phyloP scores from a whole-genome alignment of 768 basidiomycete species.

The Russula lepida region DNA sequence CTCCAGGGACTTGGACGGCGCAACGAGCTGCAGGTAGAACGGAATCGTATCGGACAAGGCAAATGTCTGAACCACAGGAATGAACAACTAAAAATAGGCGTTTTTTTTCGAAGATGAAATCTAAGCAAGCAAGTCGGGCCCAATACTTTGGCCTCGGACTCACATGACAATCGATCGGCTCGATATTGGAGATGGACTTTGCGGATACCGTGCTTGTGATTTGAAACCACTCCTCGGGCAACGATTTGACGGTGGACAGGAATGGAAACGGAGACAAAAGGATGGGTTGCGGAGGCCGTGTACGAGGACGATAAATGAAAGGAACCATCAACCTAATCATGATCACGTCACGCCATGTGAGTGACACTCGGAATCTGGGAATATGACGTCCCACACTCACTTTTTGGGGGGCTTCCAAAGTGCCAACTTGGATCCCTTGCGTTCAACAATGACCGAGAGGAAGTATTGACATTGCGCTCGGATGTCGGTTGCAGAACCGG shows the following conservation, averaged over 20 bases:
- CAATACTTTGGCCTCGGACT: slow-evolving; percentile 20
- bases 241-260: slow-evolving; percentile 48
- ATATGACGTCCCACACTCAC: slow-evolving; percentile 27
- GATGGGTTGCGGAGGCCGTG: slow-evolving; percentile 48
- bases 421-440: slow-evolving; percentile 33
- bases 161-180: slow-evolving; percentile 45
- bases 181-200: slow-evolving; percentile 28
- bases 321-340: slow-evolving; percentile 37
- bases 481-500: slow-evolving; percentile 25
- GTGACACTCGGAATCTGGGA: too few relatives aligned
- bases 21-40: slow-evolving; percentile 56
- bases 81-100: slow-evolving; percentile 42
- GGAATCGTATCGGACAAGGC: slow-evolving; percentile 49
- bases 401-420: slow-evolving; percentile 40
- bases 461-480: slow-evolving; percentile 36
- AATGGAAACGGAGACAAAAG: slow-evolving; percentile 38
- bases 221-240: slow-evolving; percentile 63
- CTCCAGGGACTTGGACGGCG: slow-evolving; percentile 36
- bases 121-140: background rate
- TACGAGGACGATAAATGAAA: slow-evolving; percentile 45
- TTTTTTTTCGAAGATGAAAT: too few relatives aligned
- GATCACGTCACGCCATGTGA: background rate
- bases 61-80: slow-evolving; percentile 49
- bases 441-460: slow-evolving; percentile 35
- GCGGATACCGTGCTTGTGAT: slow-evolving; percentile 36